Base-by-base conservation (phyloP, 352 stramenopile species). In the Elongisporangium undulatum region DNA sequence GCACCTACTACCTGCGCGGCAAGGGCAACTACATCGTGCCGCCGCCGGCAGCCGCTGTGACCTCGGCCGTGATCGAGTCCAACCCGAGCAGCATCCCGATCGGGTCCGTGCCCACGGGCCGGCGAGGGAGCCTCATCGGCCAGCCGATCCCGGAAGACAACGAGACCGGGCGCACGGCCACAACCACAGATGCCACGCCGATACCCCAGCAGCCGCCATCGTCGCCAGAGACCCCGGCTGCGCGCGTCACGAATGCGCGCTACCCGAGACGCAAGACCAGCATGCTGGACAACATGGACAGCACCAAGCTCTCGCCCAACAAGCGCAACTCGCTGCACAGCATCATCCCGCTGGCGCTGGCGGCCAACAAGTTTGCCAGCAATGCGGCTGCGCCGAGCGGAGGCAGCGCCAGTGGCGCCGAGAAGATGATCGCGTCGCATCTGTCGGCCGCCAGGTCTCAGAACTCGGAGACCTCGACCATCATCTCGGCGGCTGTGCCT, bases 1-100 rank as follows among this genome's bases (percentile, higher is more conserved):
- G 86, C 61, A 94, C 85, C 16, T 96, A 88, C 62, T 94, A 90
- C 58, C 56, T 96, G 20, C 54, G 76, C 39, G 79, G 79, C 7
- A 83, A 85, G 17, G 76, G 79, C 24, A 75, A 69, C 29, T 89
- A 82, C 57, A 70, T 85, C 26, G 66, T 91, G 10, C 72, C 79
- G 3, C 77, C 76, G n/a, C 75, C 77, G 0, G 68, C 64, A 10
- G 26, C 58, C 0, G 50, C 57, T 21, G 12, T 63, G 2, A 48
- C 51, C 21, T n/a, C n/a, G 9, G 16, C 17, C n/a, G 24, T 48
- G 19, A 45, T 45, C 13, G 34, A 45, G 52, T 56, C 64, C 55
- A 6, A 59, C 61, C 52, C 52, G 55, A 5, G 51, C 51, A 51
- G 23, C 39, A 45, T 45, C 34, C 34, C 34, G 12, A 45, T 45